phyloP scores from a whole-genome alignment of 345 rosid genomes.

The Hypericum androsaemum region DNA sequence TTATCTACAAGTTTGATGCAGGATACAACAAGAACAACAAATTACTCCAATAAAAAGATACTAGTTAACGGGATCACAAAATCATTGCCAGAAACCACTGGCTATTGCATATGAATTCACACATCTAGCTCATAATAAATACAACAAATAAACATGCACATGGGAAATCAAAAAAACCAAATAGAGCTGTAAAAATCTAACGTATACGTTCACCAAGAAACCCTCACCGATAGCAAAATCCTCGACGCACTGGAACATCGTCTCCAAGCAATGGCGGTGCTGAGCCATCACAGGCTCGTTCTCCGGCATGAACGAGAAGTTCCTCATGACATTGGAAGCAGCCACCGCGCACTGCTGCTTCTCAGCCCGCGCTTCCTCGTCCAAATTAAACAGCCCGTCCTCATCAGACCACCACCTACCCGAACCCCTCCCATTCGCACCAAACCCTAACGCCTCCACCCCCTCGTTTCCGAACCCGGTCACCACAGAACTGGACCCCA shows the following conservation, averaged over 20 bases:
- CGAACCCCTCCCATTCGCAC: conserved; percentile 15
- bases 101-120: too few relatives aligned
- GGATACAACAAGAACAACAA: too few relatives aligned
- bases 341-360: conserved; percentile 88
- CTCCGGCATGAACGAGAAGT: conserved; percentile 98
- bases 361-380: conserved; percentile 86
- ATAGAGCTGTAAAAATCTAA: too few relatives aligned
- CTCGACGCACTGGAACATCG: conserved; percentile 85
- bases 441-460: conserved; percentile 38
- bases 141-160: too few relatives aligned
- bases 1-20: too few relatives aligned
- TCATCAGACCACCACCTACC: conserved; percentile 82
- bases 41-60: too few relatives aligned
- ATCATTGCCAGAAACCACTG: too few relatives aligned
- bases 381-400: conserved; percentile 83
- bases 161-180: too few relatives aligned
- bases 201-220: too few relatives aligned
- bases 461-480: conserved; percentile 77
- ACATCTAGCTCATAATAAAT: too few relatives aligned
- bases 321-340: conserved; percentile 85
- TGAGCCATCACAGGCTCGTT: conserved; percentile 90
- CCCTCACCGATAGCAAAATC: conserved; percentile 60
- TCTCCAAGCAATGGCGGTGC: conserved; percentile 96
- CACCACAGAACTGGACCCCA: conserved; percentile 55
- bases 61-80: too few relatives aligned